Conservation (phyloP, 2,329 filamentous ascomycete species). For the Fusarium falciforme region DNA sequence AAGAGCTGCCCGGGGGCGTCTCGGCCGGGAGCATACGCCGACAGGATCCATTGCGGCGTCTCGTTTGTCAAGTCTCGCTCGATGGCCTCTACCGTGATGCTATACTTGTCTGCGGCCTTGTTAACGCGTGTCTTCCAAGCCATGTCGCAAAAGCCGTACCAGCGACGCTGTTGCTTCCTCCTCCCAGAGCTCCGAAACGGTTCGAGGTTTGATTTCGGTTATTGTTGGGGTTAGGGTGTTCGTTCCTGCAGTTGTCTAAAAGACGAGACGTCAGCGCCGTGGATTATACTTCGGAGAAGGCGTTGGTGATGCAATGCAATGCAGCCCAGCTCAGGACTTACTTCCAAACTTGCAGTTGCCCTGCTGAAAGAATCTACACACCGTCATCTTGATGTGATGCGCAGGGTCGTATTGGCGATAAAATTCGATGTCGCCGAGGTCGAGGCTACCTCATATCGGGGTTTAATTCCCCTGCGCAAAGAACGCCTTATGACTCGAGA, state of each 20-base stretch:
- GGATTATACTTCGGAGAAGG: neutral
- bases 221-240: slow-evolving; percentile 58
- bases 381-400: slow-evolving; percentile 46
- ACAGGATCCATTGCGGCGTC: slow-evolving; percentile 85
- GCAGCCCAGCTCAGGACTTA: slow-evolving; percentile 46
- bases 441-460: slow-evolving; percentile 38
- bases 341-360: slow-evolving; percentile 65
- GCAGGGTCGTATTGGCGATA: slow-evolving; percentile 3
- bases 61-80: slow-evolving; percentile 76
- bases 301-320: neutral
- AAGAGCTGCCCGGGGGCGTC: slow-evolving; percentile 86
- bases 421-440: slow-evolving; percentile 21
- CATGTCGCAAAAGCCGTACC: slow-evolving; percentile 23
- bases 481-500: neutral
- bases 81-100: slow-evolving; percentile 69
- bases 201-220: slow-evolving; percentile 57
- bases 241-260: slow-evolving; percentile 65
- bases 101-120: slow-evolving; percentile 54
- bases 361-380: slow-evolving; percentile 63
- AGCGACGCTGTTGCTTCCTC: slow-evolving; percentile 16
- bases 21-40: slow-evolving; percentile 82
- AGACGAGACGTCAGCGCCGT: neutral
- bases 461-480: neutral
- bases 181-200: slow-evolving; percentile 66
- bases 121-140: slow-evolving; percentile 15